phyloP scores from a whole-genome alignment of 1,139 yeast species.

The Candida sanyaensis region DNA sequence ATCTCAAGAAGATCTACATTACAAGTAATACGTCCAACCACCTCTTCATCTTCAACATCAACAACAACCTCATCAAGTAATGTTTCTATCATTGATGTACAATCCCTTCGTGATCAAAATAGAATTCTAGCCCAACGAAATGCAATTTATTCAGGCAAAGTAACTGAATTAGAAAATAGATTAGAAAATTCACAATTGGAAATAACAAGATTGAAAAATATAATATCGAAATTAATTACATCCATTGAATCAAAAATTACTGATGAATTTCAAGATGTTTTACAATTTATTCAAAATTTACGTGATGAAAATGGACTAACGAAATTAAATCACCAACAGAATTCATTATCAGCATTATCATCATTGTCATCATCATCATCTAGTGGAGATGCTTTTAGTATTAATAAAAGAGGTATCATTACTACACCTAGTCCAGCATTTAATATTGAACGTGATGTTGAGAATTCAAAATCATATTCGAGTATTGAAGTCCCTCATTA shows the following conservation, averaged over 20 bases:
- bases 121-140: slow-evolving; percentile 57
- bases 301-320: slow-evolving; percentile 3
- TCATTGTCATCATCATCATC: too few species aligned
- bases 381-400: not conserved
- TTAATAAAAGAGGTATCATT: too few species aligned
- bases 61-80: not conserved
- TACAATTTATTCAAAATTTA: slow-evolving; percentile 17
- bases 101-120: slow-evolving; percentile 37
- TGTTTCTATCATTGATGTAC: not conserved
- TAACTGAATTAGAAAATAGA: slow-evolving; percentile 52
- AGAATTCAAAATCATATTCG: not conserved
- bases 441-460: not conserved
- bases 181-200: slow-evolving; percentile 49
- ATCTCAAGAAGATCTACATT: slow-evolving; percentile 1
- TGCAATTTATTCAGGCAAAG: slow-evolving; percentile 47
- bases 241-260: slow-evolving; percentile 27
- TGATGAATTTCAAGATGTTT: slow-evolving; percentile 46
- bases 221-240: not conserved
- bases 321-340: too few species aligned
- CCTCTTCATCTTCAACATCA: not conserved
- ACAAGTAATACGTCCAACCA: not conserved
- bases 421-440: not conserved
- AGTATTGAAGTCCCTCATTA: slow-evolving; percentile 6
- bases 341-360: too few species aligned
- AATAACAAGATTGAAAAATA: slow-evolving; percentile 36